Evolutionary conservation across 805 yeast genomes (phyloP), one percentile per base, ranked within the genome.

Genomic region (Alloascoidea africana): DNA sequence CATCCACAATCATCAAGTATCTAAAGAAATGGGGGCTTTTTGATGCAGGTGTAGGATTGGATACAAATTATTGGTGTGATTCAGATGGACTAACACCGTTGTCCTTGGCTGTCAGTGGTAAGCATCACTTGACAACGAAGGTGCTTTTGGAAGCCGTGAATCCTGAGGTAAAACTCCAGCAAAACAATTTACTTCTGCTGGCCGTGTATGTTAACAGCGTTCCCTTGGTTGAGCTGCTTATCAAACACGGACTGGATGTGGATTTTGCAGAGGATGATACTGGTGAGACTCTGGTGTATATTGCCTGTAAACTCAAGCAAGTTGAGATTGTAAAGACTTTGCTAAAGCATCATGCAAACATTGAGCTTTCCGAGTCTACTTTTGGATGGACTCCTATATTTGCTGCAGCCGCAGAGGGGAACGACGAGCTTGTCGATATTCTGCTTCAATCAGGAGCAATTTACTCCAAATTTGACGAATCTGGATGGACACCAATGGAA

Each of bases 401-500:
- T 53, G 72, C 76, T 38, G 94, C 96, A 8, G 87, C 94, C 0
- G 79, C 86, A 13, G 94, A 87, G 50, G 96, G 96, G 2, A 71
- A 59, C 39, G 50, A 49, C 32, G 70, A 68, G 2, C 64, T 83
- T 33, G 83, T 76, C 4, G 54, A 67, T 33, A 42, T 69, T 5
- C 62, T 89, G 43, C 54, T 77, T 18, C 56, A 59, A 0, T 50
- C 64, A 33, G 74, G 73, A 15, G 80, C 85, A 3, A 59, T 63
- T 4, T 70, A 60, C 41, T 67, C 70, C 34, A 56, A 63, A 17
- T 65, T 69, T 14, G 97, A 89, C 58, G 78, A 73, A 35, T 78
- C 91, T 38, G 96, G 96, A 0, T 89, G 97, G 97, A 73, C 85
- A 14, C 95, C 97, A n/a, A 76, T 85, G 76, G 97, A 89, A 50